Evolutionary conservation across 2,329 filamentous ascomycete genomes (phyloP), one percentile per base, ranked within the genome.

Genomic region (Aspergillus hortae): DNA sequence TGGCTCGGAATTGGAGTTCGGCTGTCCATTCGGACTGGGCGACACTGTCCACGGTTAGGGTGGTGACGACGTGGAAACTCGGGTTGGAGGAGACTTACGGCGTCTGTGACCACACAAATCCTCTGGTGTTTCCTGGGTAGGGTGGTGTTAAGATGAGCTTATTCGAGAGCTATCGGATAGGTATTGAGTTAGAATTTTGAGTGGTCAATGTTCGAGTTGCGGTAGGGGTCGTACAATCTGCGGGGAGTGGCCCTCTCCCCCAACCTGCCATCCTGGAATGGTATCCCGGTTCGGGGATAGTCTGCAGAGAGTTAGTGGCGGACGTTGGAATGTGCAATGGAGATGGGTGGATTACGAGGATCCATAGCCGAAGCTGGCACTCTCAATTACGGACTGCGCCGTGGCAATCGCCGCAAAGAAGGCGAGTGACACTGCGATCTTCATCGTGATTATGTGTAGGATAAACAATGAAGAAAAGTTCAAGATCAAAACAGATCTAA

Each of bases 111-210:
- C 94, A 99, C 61, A 94, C 69, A 46, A 89, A 87, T 55, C 90
- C 89, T 68, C 91, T 85, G 65, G 89, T 86, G 73, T 91, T 91
- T 50, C 94, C 94, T 5, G 91, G 90, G 45, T 85, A 86, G 12
- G 91, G 86, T 10, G 94, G 92, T 1, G 94, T 99, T 52, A 99
- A 82, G 68, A 99, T 88, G 54, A 97, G 68, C 69, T 92, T 90
- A 78, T 97, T 92, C 60, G 91, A 95, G 54, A 96, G 83, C 74
- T 76, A 55, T 15, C 14, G 10, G 10, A 38, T 4, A 15, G 25
- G 15, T 30, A 14, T 25, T 45, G 4, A 23, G 49, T 69, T 45
- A 66, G 58, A 35, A 50, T 30, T n/a, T 10, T 1, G 14, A 27
- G 1, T 14, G 25, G 9, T 25, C 40, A 14, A 9, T 3, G 30